These are phyloP conservation scores for Dioszegia crocea DNA, from an alignment of 768 basidiomycete genomes.

Conservation along the genomic window DNA sequence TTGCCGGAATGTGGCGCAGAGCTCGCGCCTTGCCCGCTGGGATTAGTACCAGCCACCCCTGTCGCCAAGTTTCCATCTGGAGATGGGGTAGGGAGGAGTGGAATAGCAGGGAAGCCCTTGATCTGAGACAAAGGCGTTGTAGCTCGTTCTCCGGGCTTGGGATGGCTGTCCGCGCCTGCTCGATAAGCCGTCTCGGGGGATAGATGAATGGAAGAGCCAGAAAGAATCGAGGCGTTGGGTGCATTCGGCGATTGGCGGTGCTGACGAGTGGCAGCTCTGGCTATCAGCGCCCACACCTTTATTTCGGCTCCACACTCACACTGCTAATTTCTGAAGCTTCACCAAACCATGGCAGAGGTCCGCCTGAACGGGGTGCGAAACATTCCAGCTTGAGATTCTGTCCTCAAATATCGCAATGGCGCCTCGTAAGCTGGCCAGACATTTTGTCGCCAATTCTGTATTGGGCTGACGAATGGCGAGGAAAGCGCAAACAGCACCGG, in stretches of 20 bases:
- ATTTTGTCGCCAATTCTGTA: conserved; percentile 31
- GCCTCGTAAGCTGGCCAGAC: conserved; percentile 39
- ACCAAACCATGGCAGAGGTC: conserved; percentile 44
- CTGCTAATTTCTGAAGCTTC: conserved; percentile 38
- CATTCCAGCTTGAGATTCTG: conserved; percentile 36
- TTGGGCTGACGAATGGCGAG: conserved; percentile 45
- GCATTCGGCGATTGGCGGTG: conserved; percentile 15
- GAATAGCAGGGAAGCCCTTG: conserved; percentile 25
- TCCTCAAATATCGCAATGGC: conserved; percentile 42
- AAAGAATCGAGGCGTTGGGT: neutral
- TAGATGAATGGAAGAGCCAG: neutral
- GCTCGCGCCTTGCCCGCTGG: neutral
- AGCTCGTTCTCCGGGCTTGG: no score
- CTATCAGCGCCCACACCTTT: no score
- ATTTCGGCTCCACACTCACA: no score
- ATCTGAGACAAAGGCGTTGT: conserved; percentile 32
- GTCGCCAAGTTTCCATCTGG: neutral
- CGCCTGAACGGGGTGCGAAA: conserved; percentile 45
- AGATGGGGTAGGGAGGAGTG: neutral
- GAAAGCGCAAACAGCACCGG: conserved; percentile 40
- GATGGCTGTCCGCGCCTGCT: neutral
- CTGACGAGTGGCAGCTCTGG: conserved; percentile 16
- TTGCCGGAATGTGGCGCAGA: neutral
- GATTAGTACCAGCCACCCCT: neutral
- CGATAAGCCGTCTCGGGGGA: neutral